Base-by-base conservation (phyloP, 106 monocot species). In the Gastrodia elata region DNA sequence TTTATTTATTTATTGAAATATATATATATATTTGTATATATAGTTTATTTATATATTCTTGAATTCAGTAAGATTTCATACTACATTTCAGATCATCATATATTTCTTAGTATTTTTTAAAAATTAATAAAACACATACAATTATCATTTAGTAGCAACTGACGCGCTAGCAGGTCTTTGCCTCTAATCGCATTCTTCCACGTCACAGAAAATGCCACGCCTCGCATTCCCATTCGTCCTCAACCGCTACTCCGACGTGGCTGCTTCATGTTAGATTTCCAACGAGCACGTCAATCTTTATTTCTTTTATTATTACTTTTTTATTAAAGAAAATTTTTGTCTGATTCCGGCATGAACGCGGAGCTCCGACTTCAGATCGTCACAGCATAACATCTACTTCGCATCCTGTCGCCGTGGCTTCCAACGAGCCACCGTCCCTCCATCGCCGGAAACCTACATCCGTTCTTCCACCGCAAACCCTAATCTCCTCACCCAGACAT, bases 361-460 rank as follows among this genome's bases (percentile, higher is more conserved):
- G 3, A 38, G 4, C 36, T 20, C 15, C 36, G 9, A 10, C 20
- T 27, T 7, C 36, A 35, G 20, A 67, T 67, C 36, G 37, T 37
- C 67, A 38, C 34, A 10, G 20, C 2, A 16, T n/a, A 18, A 34
- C 10, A 35, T 67, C 67, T 16, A 14, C 67, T 20, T 1, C 13
- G 10, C 37, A 18, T 67, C 5, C 40, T 13, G 69, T 41, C 55
- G 46, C n/a, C 84, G 91, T 82, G 91, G 87, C 84, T 74, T 64
- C 88, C 68, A 40, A 82, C 22, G 80, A 68, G 75, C 77, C 85
- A n/a, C 85, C 79, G 65, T 67, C 68, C 72, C 76, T 85, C 74
- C 56, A 74, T 61, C 85, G 83, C 34, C 68, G 87, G 20, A 73
- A 75, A 71, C 73, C 41, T 56, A 25, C 79, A 36, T 33, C 81